These are phyloP conservation scores for Psophocarpus tetragonolobus DNA, from an alignment of 306 rosid genomes.

Conservation along the genomic window DNA sequence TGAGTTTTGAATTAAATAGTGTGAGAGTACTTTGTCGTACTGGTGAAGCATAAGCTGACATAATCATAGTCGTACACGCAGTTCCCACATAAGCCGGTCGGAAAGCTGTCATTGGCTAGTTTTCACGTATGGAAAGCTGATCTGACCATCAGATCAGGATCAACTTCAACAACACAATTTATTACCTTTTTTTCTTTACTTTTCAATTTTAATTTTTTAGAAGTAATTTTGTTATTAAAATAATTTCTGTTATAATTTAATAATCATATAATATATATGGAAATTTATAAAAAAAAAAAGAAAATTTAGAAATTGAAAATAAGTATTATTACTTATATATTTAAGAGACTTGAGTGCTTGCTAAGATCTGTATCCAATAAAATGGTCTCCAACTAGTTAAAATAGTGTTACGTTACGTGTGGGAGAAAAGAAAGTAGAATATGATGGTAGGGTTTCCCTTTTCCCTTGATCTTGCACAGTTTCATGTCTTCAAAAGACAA, in stretches of 20 bases:
- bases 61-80: slow-evolving; percentile 23
- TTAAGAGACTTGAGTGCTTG: background rate
- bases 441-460: background rate
- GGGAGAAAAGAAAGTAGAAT: background rate
- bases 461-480: background rate
- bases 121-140: slow-evolving; percentile 22
- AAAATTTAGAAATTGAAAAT: too few species aligned
- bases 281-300: too few species aligned
- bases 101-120: background rate
- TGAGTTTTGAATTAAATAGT: background rate
- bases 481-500: background rate
- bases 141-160: background rate
- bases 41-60: background rate
- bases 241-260: background rate
- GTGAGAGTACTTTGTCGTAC: background rate
- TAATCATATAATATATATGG: too few species aligned
- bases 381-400: background rate
- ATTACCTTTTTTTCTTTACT: background rate
- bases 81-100: slow-evolving; percentile 30
- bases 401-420: background rate
- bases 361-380: background rate
- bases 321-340: background rate
- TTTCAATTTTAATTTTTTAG: background rate
- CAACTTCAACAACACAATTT: background rate
- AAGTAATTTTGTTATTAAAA: background rate